Conservation (phyloP, 208 protist species). For the Acanthamoeba triangularis region DNA sequence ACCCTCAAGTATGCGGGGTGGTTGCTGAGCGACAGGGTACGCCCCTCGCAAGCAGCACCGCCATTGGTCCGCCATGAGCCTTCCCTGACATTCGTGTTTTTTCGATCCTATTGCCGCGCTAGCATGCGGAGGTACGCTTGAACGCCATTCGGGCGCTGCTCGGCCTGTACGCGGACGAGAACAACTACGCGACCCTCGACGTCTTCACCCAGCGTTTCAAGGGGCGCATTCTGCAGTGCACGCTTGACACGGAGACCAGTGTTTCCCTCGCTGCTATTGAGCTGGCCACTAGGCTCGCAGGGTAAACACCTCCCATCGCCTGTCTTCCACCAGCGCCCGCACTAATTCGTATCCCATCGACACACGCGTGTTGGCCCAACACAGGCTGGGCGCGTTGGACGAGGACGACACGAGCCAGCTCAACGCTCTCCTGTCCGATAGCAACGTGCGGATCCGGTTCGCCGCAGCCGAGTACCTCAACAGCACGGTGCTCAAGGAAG, state of each 20-base stretch:
- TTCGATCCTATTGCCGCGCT: neutral
- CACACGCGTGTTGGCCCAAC: neutral
- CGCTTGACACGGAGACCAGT: slow-evolving; percentile 24
- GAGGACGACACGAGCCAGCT: slow-evolving; percentile 50
- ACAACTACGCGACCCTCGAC: slow-evolving; percentile 38
- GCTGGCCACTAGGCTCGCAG: neutral
- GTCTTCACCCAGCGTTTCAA: slow-evolving; percentile 74
- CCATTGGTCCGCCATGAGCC: no score
- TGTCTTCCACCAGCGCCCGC: neutral
- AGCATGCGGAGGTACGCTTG: slow-evolving; percentile 7
- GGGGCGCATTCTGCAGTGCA: slow-evolving; percentile 58
- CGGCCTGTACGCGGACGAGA: slow-evolving; percentile 10
- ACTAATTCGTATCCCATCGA: neutral
- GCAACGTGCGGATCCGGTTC: slow-evolving; percentile 62
- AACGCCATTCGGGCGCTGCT: neutral
- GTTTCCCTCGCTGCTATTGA: slow-evolving; percentile 29
- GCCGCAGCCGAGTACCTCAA: slow-evolving; percentile 67
- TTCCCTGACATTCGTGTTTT: neutral
- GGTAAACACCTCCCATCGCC: neutral
- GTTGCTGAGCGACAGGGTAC: slow-evolving; percentile 79
- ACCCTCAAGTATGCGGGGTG: slow-evolving; percentile 81
- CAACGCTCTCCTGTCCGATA: slow-evolving; percentile 67
- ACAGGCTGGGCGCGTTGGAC: slow-evolving; percentile 24
- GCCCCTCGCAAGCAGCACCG: neutral
- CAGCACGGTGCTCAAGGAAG: slow-evolving; percentile 13